Base-by-base conservation (phyloP, 441 rosid species). In the Pelargonium cotyledonis region DNA sequence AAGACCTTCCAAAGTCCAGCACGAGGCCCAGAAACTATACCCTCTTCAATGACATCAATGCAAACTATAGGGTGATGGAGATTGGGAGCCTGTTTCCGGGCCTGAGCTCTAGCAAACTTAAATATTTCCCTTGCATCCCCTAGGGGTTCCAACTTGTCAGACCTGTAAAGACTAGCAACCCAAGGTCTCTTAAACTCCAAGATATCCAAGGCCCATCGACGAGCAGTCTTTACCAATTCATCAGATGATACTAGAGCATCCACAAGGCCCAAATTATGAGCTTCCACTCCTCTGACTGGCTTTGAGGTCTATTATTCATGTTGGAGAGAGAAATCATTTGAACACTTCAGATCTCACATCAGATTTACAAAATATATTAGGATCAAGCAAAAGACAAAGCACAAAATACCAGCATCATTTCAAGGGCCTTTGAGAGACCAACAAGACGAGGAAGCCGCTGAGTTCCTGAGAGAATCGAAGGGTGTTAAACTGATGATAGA, bases 371-470 rank as follows among this genome's bases (percentile, higher is more conserved):
- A 31, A 60, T 44, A 64, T 47, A 77, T 61, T 46, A 69, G 60
- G 14, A 57, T 23, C 46, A 73, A 19, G 60, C 57, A 70, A 71
- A 58, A 65, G 35, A 40, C 68, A 65, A 57, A 29, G 31, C 66
- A 61, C 14, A 67, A 80, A 82, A 66, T 77, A 94, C 99, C 96
- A 95, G 83, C 89, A 95, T 92, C 97, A 95, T 92, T 78, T 90
- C 87, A 72, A 95, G 96, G 78, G 87, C 85, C 75, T 92, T 95
- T 18, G 96, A 43, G 53, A 92, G 89, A 72, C 99, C 99, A 77
- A 95, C 96, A 81, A 95, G 97, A 67, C 99, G 97, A 1, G 99
- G 99, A 82, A 95, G 99, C 65, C 99, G 86, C 77, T 95, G 99
- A 12, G 99, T 95, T 78, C 99, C 99, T 94, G 84, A 70, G 29